These are phyloP conservation scores for Hamigera avellanea DNA, from an alignment of 495 filamentous ascomycete genomes.

Conservation along the genomic window DNA sequence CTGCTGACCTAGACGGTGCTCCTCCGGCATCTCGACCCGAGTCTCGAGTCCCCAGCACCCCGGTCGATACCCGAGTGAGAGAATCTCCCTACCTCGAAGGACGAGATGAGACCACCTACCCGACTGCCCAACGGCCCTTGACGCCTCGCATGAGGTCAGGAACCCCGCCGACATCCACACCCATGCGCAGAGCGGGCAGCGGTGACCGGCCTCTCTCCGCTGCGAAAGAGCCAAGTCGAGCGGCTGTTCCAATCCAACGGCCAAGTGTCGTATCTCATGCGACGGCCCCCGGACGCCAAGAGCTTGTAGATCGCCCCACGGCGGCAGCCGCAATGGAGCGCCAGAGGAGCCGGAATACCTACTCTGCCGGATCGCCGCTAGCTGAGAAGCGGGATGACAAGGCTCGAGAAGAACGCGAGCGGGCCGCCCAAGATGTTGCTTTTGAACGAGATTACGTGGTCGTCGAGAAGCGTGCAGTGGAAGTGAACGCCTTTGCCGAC, in stretches of 20 bases:
- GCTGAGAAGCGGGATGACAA: slow-evolving; percentile 29
- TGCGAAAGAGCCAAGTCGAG: slow-evolving; percentile 17
- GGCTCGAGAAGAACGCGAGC: slow-evolving; percentile 52
- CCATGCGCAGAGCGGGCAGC: slow-evolving; percentile 29
- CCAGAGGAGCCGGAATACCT: slow-evolving; percentile 34
- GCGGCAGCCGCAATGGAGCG: slow-evolving; percentile 35
- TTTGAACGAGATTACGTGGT: slow-evolving; percentile 91
- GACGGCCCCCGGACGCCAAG: slow-evolving; percentile 53
- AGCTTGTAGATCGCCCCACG: slow-evolving; percentile 25
- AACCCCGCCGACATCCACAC: slow-evolving; percentile 22
- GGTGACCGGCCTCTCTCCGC: slow-evolving; percentile 21
- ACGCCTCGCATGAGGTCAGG: slow-evolving; percentile 20
- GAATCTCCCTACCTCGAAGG: slow-evolving; percentile 13
- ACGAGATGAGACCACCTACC: slow-evolving; percentile 18
- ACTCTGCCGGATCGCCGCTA: slow-evolving; percentile 33
- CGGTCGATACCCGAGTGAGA: slow-evolving; percentile 6
- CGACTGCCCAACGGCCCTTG: slow-evolving; percentile 12
- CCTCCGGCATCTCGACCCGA: slow-evolving; percentile 14
- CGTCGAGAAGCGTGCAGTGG: slow-evolving; percentile 86
- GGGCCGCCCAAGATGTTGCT: slow-evolving; percentile 74
- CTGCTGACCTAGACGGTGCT: slow-evolving; percentile 5
- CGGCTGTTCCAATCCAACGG: slow-evolving; percentile 17
- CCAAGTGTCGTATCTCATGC: slow-evolving; percentile 35
- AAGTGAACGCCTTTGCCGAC: slow-evolving; percentile 95
- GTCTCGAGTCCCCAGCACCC: slow-evolving; percentile 10